These are phyloP conservation scores for Coriaria nepalensis DNA, from an alignment of 306 rosid genomes.

Conservation along the genomic window DNA sequence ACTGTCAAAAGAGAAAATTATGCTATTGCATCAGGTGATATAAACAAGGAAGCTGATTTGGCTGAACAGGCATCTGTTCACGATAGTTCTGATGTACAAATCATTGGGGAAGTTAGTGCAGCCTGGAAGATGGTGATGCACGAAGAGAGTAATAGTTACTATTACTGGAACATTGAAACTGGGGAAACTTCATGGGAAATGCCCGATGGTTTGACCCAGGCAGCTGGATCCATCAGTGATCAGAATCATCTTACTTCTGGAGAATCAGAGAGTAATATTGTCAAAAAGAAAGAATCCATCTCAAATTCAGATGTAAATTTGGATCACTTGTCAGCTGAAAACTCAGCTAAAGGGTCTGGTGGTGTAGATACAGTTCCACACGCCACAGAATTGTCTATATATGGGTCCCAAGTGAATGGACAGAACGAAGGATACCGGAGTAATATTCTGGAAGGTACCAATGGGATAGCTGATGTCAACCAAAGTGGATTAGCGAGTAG, in stretches of 20 bases:
- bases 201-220: conserved; percentile 55
- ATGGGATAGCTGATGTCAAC: conserved; percentile 21
- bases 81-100: conserved; percentile 29
- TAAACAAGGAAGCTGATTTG: conserved; percentile 27
- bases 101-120: conserved; percentile 36
- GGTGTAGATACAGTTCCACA: conserved; percentile 17
- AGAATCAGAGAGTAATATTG: conserved; percentile 20
- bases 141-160: conserved; percentile 69
- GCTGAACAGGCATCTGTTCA: conserved; percentile 24
- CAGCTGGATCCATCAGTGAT: conserved; percentile 30
- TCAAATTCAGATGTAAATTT: conserved; percentile 17
- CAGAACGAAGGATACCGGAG: conserved; percentile 22
- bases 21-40: conserved; percentile 15
- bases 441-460: conserved; percentile 19
- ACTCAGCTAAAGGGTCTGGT: conserved; percentile 18
- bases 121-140: conserved; percentile 96
- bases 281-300: conserved; percentile 19
- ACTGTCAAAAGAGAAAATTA: conserved; percentile 29
- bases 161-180: conserved; percentile 86
- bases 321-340: conserved; percentile 23
- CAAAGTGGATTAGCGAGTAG: conserved; percentile 16
- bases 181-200: conserved; percentile 98
- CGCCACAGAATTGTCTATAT: conserved; percentile 18
- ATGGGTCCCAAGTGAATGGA: conserved; percentile 31
- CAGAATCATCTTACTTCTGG: conserved; percentile 18